Evolutionary conservation across 441 rosid genomes (phyloP).

Genomic region (Populus hybrid): DNA sequence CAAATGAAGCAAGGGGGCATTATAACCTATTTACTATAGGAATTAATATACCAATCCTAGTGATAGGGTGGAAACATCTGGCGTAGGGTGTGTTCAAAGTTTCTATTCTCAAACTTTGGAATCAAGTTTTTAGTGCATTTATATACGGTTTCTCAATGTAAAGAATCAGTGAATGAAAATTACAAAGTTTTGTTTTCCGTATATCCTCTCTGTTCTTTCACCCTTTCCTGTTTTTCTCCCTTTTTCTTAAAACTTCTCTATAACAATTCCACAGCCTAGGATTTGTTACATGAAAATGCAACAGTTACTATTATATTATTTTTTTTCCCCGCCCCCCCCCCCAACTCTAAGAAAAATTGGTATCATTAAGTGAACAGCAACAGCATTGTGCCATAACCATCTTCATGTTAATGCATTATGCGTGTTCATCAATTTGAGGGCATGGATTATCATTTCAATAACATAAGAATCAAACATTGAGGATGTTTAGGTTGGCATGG

Average conservation of each 20-base stretch:
- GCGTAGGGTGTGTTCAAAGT: neutral
- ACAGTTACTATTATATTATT: neutral
- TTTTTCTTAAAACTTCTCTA: neutral
- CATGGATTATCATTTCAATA: neutral
- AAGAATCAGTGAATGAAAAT: neutral
- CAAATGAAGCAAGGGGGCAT: neutral
- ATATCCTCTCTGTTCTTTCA: neutral
- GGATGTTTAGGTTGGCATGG: neutral
- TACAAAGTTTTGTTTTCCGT: neutral
- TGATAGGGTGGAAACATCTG: neutral
- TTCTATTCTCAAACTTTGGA: neutral
- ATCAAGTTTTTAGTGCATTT: neutral
- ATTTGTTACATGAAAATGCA: neutral
- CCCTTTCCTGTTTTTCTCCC: too few species aligned
- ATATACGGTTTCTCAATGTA: neutral
- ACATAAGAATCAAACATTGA: neutral
- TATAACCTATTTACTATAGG: neutral
- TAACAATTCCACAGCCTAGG: neutral
- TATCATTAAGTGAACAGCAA: neutral
- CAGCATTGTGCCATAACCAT: neutral
- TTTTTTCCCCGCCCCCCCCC: neutral
- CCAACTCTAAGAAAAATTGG: neutral
- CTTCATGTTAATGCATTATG: neutral
- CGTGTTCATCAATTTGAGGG: neutral
- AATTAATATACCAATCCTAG: neutral